These are phyloP conservation scores for Aspergillus sp. DNA, from an alignment of 2,329 filamentous ascomycete genomes.

Conservation along the genomic window DNA sequence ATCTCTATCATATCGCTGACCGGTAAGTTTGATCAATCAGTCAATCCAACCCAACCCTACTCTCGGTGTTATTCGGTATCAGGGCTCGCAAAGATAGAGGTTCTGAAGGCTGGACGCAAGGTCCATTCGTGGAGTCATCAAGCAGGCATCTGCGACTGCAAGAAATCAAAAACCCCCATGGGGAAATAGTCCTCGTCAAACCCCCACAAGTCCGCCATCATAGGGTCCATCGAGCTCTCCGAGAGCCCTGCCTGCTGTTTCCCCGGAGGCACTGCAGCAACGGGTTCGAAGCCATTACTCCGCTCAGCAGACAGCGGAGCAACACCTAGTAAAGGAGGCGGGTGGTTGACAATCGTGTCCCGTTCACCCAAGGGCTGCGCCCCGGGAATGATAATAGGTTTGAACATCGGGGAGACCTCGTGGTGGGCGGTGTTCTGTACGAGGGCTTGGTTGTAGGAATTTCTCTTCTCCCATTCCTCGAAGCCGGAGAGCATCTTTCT, in stretches of 20 bases:
- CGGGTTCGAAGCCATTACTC: slow-evolving; percentile 21
- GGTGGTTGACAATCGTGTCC: slow-evolving; percentile 29
- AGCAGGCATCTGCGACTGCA: slow-evolving; percentile 36
- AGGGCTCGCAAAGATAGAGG: no score
- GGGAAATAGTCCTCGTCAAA: slow-evolving; percentile 36
- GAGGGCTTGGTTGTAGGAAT: slow-evolving; percentile 12
- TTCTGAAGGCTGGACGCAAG: no score
- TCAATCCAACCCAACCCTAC: no score
- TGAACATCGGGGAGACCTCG: slow-evolving; percentile 27
- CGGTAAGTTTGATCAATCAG: no score
- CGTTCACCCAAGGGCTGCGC: slow-evolving; percentile 29
- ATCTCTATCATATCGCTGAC: no score
- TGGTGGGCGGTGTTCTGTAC: slow-evolving; percentile 12
- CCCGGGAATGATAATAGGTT: slow-evolving; percentile 29
- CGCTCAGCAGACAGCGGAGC: slow-evolving; percentile 33
- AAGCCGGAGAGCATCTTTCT: slow-evolving; percentile 33
- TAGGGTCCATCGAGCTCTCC: slow-evolving; percentile 31
- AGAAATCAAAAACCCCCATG: slow-evolving; percentile 35
- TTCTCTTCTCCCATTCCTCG: slow-evolving; percentile 33
- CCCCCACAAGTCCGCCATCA: slow-evolving; percentile 36
- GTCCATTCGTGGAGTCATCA: slow-evolving; percentile 8
- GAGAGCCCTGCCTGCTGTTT: slow-evolving; percentile 27
- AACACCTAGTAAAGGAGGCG: slow-evolving; percentile 29
- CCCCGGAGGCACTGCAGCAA: slow-evolving; percentile 1
- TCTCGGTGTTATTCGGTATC: no score